These are phyloP conservation scores for Reutealis trisperma DNA, from an alignment of 345 rosid species.

Conservation along the genomic window DNA sequence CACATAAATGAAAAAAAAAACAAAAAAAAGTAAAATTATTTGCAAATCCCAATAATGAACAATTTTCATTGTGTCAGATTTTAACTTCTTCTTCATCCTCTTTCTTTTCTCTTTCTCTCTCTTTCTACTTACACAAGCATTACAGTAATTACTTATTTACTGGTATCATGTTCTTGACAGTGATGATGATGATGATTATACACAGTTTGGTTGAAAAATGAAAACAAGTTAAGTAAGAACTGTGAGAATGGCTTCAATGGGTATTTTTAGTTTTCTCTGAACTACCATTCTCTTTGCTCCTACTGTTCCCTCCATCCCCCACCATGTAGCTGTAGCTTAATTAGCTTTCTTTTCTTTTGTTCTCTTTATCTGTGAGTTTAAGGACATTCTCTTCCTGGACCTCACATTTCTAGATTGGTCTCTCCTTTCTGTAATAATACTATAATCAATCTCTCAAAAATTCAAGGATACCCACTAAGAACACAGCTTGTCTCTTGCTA, in stretches of 20 bases:
- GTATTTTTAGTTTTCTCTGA: background rate
- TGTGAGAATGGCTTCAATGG: background rate
- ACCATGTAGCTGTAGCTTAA: background rate
- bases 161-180: background rate
- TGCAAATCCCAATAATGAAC: conserved; percentile 8
- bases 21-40: too few relatives aligned
- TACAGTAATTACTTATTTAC: too few relatives aligned
- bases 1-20: background rate
- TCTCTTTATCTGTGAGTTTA: background rate
- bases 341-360: too few relatives aligned
- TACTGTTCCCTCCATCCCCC: background rate
- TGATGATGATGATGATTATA: background rate
- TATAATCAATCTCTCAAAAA: background rate
- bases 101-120: background rate
- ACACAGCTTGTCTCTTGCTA: too few relatives aligned
- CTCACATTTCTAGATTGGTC: background rate
- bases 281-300: conserved; percentile 4
- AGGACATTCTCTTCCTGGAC: background rate
- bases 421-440: background rate
- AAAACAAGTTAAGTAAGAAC: too few relatives aligned
- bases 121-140: background rate
- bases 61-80: conserved; percentile 13
- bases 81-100: background rate
- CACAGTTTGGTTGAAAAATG: background rate
- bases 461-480: background rate